A percentile compares a stretch with the other conserved stretches of the same genome.
These are phyloP conservation scores for Podaxis pistillaris DNA, from an alignment of 768 basidiomycete genomes.

Conservation along the genomic window DNA sequence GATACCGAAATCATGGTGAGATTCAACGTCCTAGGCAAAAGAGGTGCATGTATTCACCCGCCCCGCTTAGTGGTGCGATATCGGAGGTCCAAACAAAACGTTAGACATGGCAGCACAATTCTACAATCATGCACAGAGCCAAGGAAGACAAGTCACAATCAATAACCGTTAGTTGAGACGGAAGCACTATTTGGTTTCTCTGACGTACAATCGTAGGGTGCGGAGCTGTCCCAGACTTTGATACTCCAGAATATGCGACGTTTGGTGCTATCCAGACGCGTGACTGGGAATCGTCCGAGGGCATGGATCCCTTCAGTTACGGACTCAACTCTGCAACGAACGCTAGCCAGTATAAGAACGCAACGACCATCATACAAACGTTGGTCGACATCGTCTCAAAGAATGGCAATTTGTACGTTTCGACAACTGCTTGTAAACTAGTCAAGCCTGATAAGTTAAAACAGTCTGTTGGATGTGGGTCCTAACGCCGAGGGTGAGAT, in stretches of 20 bases:
- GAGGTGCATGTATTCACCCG: not conserved
- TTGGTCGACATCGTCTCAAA: conserved; percentile 60
- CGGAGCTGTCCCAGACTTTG: conserved; percentile 49
- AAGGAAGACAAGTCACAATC: conserved; percentile 46
- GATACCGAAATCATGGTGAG: conserved; percentile 55
- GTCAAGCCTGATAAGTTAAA: not conserved
- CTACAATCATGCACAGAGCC: conserved; percentile 38
- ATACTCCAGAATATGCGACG: conserved; percentile 52
- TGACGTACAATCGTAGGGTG: conserved; percentile 34
- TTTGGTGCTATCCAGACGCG: conserved; percentile 45
- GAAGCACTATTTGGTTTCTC: not conserved
- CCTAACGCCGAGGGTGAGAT: conserved; percentile 56
- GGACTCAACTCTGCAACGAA: conserved; percentile 45
- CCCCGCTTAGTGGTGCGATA: conserved; percentile 50
- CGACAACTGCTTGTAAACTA: not conserved
- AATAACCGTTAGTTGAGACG: conserved; percentile 28
- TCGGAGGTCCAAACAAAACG: conserved; percentile 48
- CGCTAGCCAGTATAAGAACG: conserved; percentile 45
- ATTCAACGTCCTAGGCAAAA: not conserved
- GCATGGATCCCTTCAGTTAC: conserved; percentile 54
- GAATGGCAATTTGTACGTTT: conserved; percentile 57
- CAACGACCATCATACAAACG: conserved; percentile 45
- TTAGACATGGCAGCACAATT: conserved; percentile 42
- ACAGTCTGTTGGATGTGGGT: conserved; percentile 50
- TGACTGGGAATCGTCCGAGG: conserved; percentile 60